Conservation (phyloP, 495 filamentous ascomycete species). For the Talaromyces nanjingensis region DNA sequence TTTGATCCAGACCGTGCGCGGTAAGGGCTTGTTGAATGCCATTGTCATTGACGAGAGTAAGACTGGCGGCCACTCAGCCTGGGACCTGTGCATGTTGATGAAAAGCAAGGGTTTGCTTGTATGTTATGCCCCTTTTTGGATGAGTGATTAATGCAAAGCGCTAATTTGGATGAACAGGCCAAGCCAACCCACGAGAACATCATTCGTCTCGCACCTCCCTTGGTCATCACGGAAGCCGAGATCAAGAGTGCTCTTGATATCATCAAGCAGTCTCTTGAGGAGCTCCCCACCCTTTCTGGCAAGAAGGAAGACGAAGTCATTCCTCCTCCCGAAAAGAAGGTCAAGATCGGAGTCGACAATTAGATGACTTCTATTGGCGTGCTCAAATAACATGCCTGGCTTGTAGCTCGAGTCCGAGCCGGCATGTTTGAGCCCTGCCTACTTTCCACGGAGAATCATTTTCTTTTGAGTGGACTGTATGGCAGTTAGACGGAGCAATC, state of each 20-base stretch:
- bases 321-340: slow-evolving; percentile 43
- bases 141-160: not conserved
- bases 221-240: slow-evolving; percentile 52
- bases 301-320: slow-evolving; percentile 38
- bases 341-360: slow-evolving; percentile 43
- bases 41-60: slow-evolving; percentile 92
- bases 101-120: slow-evolving; percentile 94
- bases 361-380: slow-evolving; percentile 20
- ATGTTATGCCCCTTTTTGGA: slow-evolving; percentile 22
- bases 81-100: slow-evolving; percentile 93
- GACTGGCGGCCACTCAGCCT: slow-evolving; percentile 77
- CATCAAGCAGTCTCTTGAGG: slow-evolving; percentile 40
- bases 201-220: slow-evolving; percentile 55
- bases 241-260: slow-evolving; percentile 42
- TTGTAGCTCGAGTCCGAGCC: slow-evolving; percentile 11
- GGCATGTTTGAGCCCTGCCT: slow-evolving; percentile 9
- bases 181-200: slow-evolving; percentile 99
- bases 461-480: slow-evolving; percentile 3
- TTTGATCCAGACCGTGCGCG: slow-evolving; percentile 75
- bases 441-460: slow-evolving; percentile 16
- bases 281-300: slow-evolving; percentile 44
- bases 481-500: slow-evolving; percentile 2
- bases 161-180: slow-evolving; percentile 45
- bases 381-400: slow-evolving; percentile 7
- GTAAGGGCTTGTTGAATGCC: slow-evolving; percentile 92